phyloP scores from a whole-genome alignment of 441 rosid species.

The Francoa sonchifolia region DNA sequence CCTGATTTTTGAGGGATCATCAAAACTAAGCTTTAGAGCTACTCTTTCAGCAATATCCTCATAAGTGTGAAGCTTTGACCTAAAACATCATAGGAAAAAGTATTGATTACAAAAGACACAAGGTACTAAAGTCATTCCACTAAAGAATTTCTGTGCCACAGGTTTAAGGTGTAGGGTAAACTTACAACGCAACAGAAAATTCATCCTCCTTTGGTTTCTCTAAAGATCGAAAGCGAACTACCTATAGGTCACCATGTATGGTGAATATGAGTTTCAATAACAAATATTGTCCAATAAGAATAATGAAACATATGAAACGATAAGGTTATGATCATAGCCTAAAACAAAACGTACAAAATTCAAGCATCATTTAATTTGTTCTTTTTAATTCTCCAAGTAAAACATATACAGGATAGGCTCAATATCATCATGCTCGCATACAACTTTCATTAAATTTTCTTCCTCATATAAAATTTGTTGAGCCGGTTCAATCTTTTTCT shows the following conservation, averaged over 20 bases:
- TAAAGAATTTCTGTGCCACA: neutral
- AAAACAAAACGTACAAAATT: too few relatives aligned
- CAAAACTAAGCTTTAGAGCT: slow-evolving; percentile 44
- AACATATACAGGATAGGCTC: too few relatives aligned
- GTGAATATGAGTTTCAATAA: too few relatives aligned
- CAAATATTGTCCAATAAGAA: too few relatives aligned
- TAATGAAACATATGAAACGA: too few relatives aligned
- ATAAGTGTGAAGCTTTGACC: slow-evolving; percentile 58
- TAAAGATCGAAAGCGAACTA: slow-evolving; percentile 58
- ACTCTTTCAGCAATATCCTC: slow-evolving; percentile 69
- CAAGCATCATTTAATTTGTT: too few relatives aligned
- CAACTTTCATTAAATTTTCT: too few relatives aligned
- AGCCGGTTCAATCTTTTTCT: too few relatives aligned
- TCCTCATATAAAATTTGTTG: too few relatives aligned
- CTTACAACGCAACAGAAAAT: slow-evolving; percentile 63
- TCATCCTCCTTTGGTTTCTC: slow-evolving; percentile 74
- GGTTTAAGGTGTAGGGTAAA: slow-evolving; percentile 5
- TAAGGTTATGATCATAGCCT: too few relatives aligned
- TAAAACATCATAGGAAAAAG: slow-evolving; percentile 15
- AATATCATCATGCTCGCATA: too few relatives aligned
- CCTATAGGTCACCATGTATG: slow-evolving; percentile 23
- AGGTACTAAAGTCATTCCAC: neutral
- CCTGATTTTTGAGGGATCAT: slow-evolving; percentile 66
- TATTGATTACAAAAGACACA: neutral
- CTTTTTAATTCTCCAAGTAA: too few relatives aligned